Base-by-base conservation (phyloP, 2,329 filamentous ascomycete genomes). In the Ceratocystis variospora region DNA sequence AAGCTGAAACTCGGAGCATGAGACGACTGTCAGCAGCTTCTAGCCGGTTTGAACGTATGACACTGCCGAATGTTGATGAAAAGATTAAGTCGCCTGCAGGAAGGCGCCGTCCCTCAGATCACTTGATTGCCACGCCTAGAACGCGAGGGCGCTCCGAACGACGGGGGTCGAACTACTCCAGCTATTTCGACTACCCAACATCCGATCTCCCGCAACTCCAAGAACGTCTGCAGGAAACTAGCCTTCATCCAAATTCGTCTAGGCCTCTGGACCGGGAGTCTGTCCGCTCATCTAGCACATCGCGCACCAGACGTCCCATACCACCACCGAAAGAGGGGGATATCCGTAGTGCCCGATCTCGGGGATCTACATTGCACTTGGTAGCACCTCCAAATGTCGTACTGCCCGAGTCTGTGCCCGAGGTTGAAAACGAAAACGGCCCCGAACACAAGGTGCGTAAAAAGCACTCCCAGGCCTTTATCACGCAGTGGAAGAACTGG, bases 21-120 rank as follows among this genome's bases (percentile, higher is more conserved):
- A 82, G 91, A 64, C 85, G 93, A 50, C 79, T 97, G 59, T 97
- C 94, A 69, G 90, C 89, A 66, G 91, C 93, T 5, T 96, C 92
- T 67, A 93, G 89, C 73, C 86, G 92, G 44, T 78, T 96, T 5
- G 90, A 94, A 73, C 84, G 88, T 53, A 82, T 95, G 72, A 89
- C 89, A 1, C 79, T 95, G 17, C 82, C 85, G 59, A 88, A 92
- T 69, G 88, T 93, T 12, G 86, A 91, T 67, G 90, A 95, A 74
- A 88, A 92, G 72, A 85, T 45, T 17, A 64, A 62, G 4, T 59
- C 67, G 17, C 64, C 64, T 15, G 62, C 63, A 22, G 64, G 62
- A 10, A 59, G 66, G 61, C 61, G 63, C 6, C 79, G 80, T 33
- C 55, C 78, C 1, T 77, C 76, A 31, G 79, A 83, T 41, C 77